Percentiles rank a stretch among this genome's conserved stretches.
These are phyloP conservation scores for Picea abies DNA, from an alignment of 83 land plant genomes.

Conservation along the genomic window DNA sequence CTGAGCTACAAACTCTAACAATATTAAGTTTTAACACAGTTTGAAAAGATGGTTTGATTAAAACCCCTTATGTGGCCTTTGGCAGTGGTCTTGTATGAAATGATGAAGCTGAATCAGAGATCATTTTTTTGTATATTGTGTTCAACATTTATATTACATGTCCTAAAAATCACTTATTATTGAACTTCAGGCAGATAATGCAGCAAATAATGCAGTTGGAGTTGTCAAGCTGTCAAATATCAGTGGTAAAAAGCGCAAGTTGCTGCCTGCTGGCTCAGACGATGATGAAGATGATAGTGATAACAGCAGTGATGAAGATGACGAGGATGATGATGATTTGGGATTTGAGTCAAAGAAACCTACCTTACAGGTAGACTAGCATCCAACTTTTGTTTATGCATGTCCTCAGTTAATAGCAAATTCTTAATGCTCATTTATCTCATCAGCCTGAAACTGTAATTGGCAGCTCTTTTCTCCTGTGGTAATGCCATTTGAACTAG, in stretches of 20 bases:
- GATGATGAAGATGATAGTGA: conserved; percentile 54
- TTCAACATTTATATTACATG: background rate
- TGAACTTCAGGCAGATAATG: conserved; percentile 76
- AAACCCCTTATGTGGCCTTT: background rate
- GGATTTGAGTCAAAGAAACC: conserved; percentile 46
- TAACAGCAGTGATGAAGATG: conserved; percentile 75
- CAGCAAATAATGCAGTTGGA: conserved; percentile 78
- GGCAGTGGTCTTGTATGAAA: conserved; percentile 1
- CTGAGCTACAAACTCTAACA: no score
- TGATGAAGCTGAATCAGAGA: background rate
- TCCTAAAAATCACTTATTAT: background rate
- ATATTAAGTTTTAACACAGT: no score
- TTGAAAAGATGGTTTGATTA: background rate
- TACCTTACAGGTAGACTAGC: conserved; percentile 54
- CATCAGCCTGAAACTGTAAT: background rate
- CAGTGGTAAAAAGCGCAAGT: conserved; percentile 73
- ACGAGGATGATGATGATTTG: conserved; percentile 42
- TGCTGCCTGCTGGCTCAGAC: conserved; percentile 33
- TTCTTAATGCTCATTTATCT: background rate
- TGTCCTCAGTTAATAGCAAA: no score
- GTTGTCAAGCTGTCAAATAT: conserved; percentile 74
- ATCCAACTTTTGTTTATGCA: background rate
- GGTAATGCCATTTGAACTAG: background rate
- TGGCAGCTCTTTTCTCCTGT: no score
- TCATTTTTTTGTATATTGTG: background rate